Evolutionary conservation across 2,329 filamentous ascomycete species (phyloP), one percentile per base, ranked within the genome.

Genomic region (Aspergillus ibericus): DNA sequence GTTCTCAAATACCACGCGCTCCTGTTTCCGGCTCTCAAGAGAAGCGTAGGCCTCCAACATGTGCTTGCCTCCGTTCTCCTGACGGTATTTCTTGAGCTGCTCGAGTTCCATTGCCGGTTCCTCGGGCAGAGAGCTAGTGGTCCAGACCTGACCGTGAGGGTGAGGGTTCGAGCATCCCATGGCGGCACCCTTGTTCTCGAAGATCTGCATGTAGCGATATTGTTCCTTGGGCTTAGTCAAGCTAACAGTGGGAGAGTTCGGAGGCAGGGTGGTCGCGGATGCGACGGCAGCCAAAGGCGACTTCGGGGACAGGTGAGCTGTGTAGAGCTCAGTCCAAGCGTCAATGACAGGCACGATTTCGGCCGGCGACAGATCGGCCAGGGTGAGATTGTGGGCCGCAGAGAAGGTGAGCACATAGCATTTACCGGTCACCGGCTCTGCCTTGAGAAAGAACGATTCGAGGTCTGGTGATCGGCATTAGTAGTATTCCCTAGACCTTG

Each of bases 161-260:
- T 99, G 95, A 0, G 95, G 95, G 75, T 99, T 99, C 1, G 93
- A 98, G 81, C 95, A 99, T 53, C 95, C 95, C 95, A 99, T 99
- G 10, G 93, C 92, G 1, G 90, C 87, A 53, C 95, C 95, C 78
- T 99, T 99, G 81, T 99, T 99, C 79, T 99, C 95, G 63, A 99
- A 99, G 64, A 99, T 98, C 74, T 99, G 95, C 93, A 99, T 97
- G 78, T 96, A 98, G 55, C 90, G 86, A 69, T 96, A 92, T 76
- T 96, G 91, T 54, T 90, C 84, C 53, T 83, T 86, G 4, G 92
- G 88, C 27, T 78, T 77, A 7, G 78, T 66, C 16, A 83, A 72
- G 50, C 70, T 70, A 20, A 78, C 73, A 12, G 79, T 75, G 9
- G 80, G 75, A 20, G 78, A 76, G 36, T 79, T 73, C 8, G 81